Evolutionary conservation across 139 green algal genomes (phyloP).

Genomic region (Tetraselmis striata): DNA sequence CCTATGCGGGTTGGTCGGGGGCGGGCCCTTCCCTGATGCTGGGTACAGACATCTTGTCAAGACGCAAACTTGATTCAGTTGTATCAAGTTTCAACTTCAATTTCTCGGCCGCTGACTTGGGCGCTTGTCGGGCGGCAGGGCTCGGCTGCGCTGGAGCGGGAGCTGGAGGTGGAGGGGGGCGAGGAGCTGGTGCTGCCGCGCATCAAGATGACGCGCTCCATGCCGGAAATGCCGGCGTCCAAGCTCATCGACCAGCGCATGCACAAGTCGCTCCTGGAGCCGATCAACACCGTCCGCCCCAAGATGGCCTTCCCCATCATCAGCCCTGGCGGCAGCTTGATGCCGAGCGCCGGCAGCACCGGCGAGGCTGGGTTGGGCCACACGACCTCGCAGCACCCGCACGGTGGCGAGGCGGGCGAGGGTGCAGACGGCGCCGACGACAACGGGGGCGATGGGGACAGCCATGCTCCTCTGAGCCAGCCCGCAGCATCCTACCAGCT

Average conservation of each 20-base stretch:
- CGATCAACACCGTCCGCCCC: neutral
- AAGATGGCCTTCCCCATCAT: neutral
- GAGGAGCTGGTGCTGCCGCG: neutral
- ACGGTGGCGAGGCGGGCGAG: too few species aligned
- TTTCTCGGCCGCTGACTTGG: too few species aligned
- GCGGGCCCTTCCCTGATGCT: too few species aligned
- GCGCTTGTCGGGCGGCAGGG: too few species aligned
- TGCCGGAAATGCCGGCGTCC: neutral
- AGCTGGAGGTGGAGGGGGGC: conserved; percentile 7
- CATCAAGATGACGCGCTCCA: neutral
- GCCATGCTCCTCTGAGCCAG: neutral
- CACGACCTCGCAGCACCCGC: too few species aligned
- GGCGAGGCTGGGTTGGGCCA: neutral
- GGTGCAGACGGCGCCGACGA: too few species aligned
- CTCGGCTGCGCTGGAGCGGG: conserved; percentile 4
- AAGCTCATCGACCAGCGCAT: neutral
- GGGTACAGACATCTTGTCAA: too few species aligned
- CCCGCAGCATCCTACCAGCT: neutral
- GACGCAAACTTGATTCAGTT: too few species aligned
- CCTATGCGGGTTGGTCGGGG: too few species aligned
- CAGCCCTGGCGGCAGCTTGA: neutral
- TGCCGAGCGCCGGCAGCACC: neutral
- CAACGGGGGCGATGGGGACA: neutral
- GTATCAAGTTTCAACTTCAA: too few species aligned
- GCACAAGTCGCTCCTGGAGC: neutral